These are phyloP conservation scores for Elsinoe australis DNA, from an alignment of 2,329 filamentous ascomycete species.

Conservation along the genomic window DNA sequence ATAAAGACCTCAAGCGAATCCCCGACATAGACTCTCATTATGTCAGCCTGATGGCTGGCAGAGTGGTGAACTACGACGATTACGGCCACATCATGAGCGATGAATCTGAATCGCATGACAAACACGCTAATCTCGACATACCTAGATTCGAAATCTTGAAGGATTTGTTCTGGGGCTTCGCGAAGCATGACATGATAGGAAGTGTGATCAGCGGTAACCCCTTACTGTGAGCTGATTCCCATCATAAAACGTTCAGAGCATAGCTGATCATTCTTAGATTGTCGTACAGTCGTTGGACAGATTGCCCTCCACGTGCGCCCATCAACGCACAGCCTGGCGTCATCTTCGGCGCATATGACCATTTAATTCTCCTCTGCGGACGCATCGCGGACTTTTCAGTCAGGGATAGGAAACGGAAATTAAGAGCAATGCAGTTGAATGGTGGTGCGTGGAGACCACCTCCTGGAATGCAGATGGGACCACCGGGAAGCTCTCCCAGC, in stretches of 20 bases:
- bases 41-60: constrained; percentile 52
- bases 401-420: constrained; percentile 70
- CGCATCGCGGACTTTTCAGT: constrained; percentile 71
- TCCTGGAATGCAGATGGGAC: constrained; percentile 40
- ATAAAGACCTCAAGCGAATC: constrained; percentile 27
- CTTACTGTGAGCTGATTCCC: constrained; percentile 60
- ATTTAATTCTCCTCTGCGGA: constrained; percentile 72
- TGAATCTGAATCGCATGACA: constrained; percentile 20
- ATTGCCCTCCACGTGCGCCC: constrained; percentile 76
- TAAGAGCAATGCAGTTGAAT: constrained; percentile 55
- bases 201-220: constrained; percentile 79
- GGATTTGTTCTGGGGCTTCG: constrained; percentile 94
- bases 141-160: constrained; percentile 72
- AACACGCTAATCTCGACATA: constrained; percentile 50
- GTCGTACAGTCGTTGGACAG: constrained; percentile 72
- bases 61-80: constrained; percentile 50
- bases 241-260: constrained; percentile 1
- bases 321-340: constrained; percentile 70
- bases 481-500: constrained; percentile 17
- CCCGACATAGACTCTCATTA: constrained; percentile 49
- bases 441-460: constrained; percentile 51
- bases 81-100: constrained; percentile 45
- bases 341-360: constrained; percentile 75
- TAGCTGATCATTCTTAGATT: constrained; percentile 49
- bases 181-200: constrained; percentile 88